Conservation (phyloP, 1,139 yeast species). For the Magnusiomyces tetraspermus region DNA sequence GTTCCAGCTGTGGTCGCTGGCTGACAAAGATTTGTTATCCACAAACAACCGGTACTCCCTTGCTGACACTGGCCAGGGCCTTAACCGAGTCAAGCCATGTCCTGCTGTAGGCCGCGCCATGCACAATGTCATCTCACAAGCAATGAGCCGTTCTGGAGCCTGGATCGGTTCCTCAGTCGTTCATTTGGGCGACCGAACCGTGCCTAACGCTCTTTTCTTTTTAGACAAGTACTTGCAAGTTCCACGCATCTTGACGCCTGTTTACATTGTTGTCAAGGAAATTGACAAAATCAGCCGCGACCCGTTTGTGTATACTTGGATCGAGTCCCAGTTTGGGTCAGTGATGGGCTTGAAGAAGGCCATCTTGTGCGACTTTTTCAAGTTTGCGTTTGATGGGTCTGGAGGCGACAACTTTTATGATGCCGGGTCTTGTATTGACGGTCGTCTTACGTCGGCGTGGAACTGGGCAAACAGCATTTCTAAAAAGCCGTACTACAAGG, state of each 20-base stretch:
- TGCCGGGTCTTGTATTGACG: conserved; percentile 75
- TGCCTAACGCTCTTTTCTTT: conserved; percentile 67
- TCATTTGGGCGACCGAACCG: conserved; percentile 69
- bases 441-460: conserved; percentile 70
- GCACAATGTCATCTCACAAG: conserved; percentile 53
- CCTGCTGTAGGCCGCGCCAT: conserved; percentile 57
- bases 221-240: conserved; percentile 68
- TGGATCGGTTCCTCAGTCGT: conserved; percentile 75
- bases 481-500: conserved; percentile 53
- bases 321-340: conserved; percentile 47
- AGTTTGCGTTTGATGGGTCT: conserved; percentile 66
- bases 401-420: conserved; percentile 73
- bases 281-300: conserved; percentile 42
- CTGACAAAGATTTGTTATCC: conserved; percentile 53
- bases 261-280: conserved; percentile 45
- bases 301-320: conserved; percentile 40
- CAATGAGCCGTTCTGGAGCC: conserved; percentile 48
- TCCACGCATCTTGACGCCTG: conserved; percentile 62
- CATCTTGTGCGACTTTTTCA: conserved; percentile 57
- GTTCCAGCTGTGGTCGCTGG: conserved; percentile 62
- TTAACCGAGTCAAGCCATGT: conserved; percentile 61
- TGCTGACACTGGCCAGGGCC: conserved; percentile 69
- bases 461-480: conserved; percentile 63
- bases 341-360: conserved; percentile 42
- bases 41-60: conserved; percentile 42